phyloP scores from a whole-genome alignment of 225 moss, liverwort and hornwort species.

The Pleurozium schreberi region DNA sequence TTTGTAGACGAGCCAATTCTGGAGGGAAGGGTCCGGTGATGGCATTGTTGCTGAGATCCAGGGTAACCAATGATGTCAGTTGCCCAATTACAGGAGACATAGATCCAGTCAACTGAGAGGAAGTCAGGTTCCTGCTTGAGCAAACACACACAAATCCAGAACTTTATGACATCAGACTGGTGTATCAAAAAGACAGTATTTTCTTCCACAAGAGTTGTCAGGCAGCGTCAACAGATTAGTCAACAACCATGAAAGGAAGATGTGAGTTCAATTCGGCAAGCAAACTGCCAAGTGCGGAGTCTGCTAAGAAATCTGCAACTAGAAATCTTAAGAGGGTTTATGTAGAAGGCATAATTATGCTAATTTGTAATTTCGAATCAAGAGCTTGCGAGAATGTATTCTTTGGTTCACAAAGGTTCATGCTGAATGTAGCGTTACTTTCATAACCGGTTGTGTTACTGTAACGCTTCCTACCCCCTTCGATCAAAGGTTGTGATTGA shows the following conservation, averaged over 20 bases:
- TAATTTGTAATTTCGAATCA: not conserved
- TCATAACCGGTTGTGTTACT: not conserved
- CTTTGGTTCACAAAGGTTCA: not conserved
- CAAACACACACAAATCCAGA: not conserved
- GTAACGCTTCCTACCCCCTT: too few relatives aligned
- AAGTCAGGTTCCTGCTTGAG: conserved; percentile 29
- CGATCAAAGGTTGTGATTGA: too few relatives aligned
- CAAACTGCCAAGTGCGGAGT: not conserved
- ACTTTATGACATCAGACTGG: not conserved
- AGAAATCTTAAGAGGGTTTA: not conserved
- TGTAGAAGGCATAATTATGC: not conserved
- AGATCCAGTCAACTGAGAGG: conserved; percentile 12
- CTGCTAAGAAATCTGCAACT: not conserved
- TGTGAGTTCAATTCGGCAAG: not conserved
- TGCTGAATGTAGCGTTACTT: not conserved
- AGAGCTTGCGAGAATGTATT: not conserved
- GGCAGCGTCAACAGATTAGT: too few relatives aligned
- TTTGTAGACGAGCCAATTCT: conserved; percentile 18
- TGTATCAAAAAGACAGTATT: too few relatives aligned
- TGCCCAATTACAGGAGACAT: conserved; percentile 22
- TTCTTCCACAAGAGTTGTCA: not conserved
- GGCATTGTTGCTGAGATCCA: conserved; percentile 38
- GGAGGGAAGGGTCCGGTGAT: conserved; percentile 26
- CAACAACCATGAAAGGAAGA: not conserved
- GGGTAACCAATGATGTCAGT: conserved; percentile 1